Percentiles rank a stretch among this genome's conserved stretches.
Evolutionary conservation across 192 early-diverging fungal genomes (phyloP).

Genomic region (Podila verticillata): DNA sequence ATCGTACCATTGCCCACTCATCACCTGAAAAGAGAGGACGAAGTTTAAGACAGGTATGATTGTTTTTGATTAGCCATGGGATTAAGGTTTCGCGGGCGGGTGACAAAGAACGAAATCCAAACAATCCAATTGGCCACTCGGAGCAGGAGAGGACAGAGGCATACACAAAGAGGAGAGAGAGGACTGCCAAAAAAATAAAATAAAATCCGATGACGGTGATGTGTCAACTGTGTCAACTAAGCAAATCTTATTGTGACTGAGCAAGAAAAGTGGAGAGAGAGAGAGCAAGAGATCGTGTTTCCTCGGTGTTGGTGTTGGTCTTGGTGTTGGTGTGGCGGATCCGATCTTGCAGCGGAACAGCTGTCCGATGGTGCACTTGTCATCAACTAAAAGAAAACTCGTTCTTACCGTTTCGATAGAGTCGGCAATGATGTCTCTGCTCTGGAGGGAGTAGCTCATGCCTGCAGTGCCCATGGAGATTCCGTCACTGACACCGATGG

Average conservation of each 20-base stretch:
- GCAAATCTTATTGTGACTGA: not conserved
- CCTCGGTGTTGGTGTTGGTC: too few relatives aligned
- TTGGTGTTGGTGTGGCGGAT: too few relatives aligned
- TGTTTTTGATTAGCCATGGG: not conserved
- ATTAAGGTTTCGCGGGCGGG: not conserved
- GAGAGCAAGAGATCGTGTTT: too few relatives aligned
- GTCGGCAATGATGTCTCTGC: conserved; percentile 98
- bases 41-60: not conserved
- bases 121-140: conserved; percentile 1
- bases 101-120: not conserved
- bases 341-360: too few relatives aligned
- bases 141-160: not conserved
- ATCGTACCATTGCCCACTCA: conserved; percentile 98
- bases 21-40: conserved; percentile 64
- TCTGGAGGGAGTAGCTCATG: conserved; percentile 97
- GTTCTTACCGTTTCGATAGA: conserved; percentile 92
- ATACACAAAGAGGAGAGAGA: not conserved
- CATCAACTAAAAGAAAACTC: not conserved
- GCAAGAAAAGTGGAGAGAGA: too few relatives aligned
- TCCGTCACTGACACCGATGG: conserved; percentile 96
- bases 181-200: conserved; percentile 1
- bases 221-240: conserved; percentile 4
- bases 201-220: not conserved
- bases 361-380: too few relatives aligned
- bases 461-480: conserved; percentile 98